These are phyloP conservation scores for Diaporthe vaccinii DNA, from an alignment of 2,329 filamentous ascomycete genomes.

Conservation along the genomic window DNA sequence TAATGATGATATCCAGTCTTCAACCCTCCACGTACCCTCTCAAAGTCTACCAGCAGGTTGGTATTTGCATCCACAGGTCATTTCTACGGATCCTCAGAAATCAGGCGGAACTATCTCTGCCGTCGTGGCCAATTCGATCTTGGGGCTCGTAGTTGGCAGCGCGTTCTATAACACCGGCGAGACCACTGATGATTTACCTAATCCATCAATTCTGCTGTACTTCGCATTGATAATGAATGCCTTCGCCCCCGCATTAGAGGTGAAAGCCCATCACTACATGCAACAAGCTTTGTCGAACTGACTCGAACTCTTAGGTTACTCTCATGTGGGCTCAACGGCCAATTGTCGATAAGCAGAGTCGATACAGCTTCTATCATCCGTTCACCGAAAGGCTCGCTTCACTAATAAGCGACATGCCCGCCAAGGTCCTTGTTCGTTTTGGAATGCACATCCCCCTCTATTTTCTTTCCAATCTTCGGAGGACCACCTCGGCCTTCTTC, in stretches of 20 bases:
- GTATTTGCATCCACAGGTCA: no score
- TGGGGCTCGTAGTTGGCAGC: no score
- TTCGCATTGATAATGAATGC: constrained; percentile 43
- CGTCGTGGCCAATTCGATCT: no score
- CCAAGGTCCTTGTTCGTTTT: constrained; percentile 63
- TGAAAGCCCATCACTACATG: no score
- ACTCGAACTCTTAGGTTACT: constrained; percentile 38
- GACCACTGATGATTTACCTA: no score
- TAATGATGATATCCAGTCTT: no score
- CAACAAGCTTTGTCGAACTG: constrained; percentile 30
- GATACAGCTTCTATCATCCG: constrained; percentile 63
- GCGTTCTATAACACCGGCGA: no score
- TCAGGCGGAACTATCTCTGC: no score
- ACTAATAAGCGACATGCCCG: constrained; percentile 38
- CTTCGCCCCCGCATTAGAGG: constrained; percentile 49
- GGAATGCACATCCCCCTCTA: constrained; percentile 71
- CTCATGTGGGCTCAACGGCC: constrained; percentile 56
- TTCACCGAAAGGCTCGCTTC: constrained; percentile 59
- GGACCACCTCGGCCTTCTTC: constrained; percentile 67
- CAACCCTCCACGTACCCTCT: no score
- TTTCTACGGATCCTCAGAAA: no score
- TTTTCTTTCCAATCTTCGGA: constrained; percentile 73
- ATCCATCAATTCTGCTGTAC: no score
- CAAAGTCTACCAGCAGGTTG: no score
- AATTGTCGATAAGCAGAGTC: constrained; percentile 60